Evolutionary conservation across 2,329 filamentous ascomycete genomes (phyloP), one percentile per base, ranked within the genome.

Genomic region (Hymenoscyphus salicellus): DNA sequence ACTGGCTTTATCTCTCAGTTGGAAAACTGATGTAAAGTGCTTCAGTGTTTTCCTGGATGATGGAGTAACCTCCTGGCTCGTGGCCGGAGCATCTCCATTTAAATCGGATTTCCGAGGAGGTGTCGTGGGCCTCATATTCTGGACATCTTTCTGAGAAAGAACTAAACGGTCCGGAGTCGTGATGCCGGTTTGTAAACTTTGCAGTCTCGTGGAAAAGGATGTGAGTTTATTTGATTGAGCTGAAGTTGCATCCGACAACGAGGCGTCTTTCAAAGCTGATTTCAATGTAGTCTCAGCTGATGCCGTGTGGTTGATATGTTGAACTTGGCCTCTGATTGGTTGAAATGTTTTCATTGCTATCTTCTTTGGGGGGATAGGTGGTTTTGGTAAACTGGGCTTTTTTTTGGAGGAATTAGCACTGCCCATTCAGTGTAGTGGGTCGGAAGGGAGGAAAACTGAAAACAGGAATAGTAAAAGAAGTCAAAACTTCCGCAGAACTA

Each of bases 11-110:
- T 14, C 66, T 49, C 36, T 33, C 55, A 6, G 63, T 28, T 41
- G 68, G 60, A 52, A 52, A 23, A 23, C 46, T 26, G 46, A 26
- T 26, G 46, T 32, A 65, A 63, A 1, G 63, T 33, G 7, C 55
- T 41, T 17, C 63, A 67, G 7, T 63, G 33, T n/a, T 58, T 62
- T 26, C 65, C 63, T 46, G 64, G 65, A 55, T 26, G 65, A 55
- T 32, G 65, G 61, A 55, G 58, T 3, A 63, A 67, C 14, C 30
- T 58, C 7, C 49, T 61, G n/a, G 23, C 20, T 52, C 20, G n/a
- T 52, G 11, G 23, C 46, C 10, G 46, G 46, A 26, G 46, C 11
- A 28, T 52, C 46, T 14, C 20, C 46, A 11, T 52, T 20, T 5
- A 14, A 3, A 2, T 52, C 20, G 8, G 46, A 26, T 52, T 26